Conservation (phyloP, 805 yeast species). For the Barnettozyma pratensis region DNA sequence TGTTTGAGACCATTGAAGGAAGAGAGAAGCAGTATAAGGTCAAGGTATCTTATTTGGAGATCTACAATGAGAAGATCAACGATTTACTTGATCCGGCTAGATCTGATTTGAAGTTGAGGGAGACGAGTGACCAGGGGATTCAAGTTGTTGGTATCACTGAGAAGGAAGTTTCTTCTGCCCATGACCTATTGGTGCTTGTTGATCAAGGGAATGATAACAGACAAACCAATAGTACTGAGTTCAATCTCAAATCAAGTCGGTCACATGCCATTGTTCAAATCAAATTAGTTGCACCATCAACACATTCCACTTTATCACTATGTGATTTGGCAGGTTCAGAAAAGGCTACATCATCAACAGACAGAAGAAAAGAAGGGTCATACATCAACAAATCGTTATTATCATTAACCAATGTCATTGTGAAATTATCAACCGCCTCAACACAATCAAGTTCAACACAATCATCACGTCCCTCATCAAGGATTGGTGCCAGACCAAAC, state of each 20-base stretch:
- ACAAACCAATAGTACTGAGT: conserved; percentile 85
- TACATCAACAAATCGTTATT: conserved; percentile 86
- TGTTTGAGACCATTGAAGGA: conserved; percentile 38
- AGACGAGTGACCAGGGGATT: conserved; percentile 68
- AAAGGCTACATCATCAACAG: conserved; percentile 58
- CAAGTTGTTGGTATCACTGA: conserved; percentile 70
- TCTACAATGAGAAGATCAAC: conserved; percentile 86
- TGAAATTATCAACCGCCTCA: conserved; percentile 43
- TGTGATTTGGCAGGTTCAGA: conserved; percentile 99
- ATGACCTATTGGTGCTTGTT: conserved; percentile 57
- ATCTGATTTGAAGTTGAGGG: conserved; percentile 68
- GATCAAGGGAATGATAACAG: conserved; percentile 68
- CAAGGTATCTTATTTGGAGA: conserved; percentile 74
- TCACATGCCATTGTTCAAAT: conserved; percentile 88
- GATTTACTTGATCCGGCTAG: conserved; percentile 51
- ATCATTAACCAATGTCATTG: conserved; percentile 89
- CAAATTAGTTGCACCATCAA: conserved; percentile 33
- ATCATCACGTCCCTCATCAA: conserved; percentile 1
- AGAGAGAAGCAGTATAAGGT: conserved; percentile 37
- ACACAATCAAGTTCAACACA: conserved; percentile 21
- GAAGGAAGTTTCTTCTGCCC: conserved; percentile 47
- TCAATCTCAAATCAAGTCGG: conserved; percentile 79
- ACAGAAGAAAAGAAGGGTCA: conserved; percentile 89
- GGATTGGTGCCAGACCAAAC: background rate
- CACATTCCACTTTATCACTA: conserved; percentile 59